Conservation (phyloP, 371 early-diverging fungal species). For the Apophysomyces variabilis region DNA sequence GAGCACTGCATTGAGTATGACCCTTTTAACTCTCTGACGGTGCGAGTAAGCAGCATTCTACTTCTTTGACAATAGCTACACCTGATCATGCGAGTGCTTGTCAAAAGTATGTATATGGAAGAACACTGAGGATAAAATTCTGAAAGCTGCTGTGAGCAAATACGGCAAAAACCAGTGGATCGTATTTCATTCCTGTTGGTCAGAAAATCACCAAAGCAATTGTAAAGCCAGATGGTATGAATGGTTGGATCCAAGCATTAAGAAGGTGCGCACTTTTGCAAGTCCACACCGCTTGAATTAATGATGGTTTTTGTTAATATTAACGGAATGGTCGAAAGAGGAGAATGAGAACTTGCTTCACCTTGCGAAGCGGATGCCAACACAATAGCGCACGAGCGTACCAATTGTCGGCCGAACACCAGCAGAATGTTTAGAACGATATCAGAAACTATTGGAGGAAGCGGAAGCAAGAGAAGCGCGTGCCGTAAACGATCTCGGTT, state of each 20-base stretch:
- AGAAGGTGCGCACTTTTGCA: slow-evolving; percentile 65
- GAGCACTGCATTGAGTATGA: no score
- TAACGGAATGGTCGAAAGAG: slow-evolving; percentile 97
- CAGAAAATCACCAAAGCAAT: slow-evolving; percentile 95
- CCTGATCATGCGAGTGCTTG: slow-evolving; percentile 38
- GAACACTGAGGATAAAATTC: slow-evolving; percentile 96
- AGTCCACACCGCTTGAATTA: neutral
- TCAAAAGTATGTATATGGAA: slow-evolving; percentile 85
- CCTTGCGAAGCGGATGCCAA: slow-evolving; percentile 98
- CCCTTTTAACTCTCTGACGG: no score
- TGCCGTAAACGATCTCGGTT: slow-evolving; percentile 63
- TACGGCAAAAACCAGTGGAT: slow-evolving; percentile 99
- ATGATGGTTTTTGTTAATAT: slow-evolving; percentile 10
- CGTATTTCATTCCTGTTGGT: slow-evolving; percentile 95
- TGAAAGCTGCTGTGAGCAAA: slow-evolving; percentile 97
- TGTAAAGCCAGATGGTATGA: slow-evolving; percentile 99
- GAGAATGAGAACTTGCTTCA: slow-evolving; percentile 97
- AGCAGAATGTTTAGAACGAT: slow-evolving; percentile 96
- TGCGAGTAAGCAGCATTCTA: no score
- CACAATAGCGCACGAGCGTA: slow-evolving; percentile 98
- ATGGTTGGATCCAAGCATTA: slow-evolving; percentile 98
- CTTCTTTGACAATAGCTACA: neutral
- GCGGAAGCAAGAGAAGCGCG: slow-evolving; percentile 79
- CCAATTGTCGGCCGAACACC: slow-evolving; percentile 98
- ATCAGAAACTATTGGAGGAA: slow-evolving; percentile 93